A percentile compares a stretch with the other conserved stretches of the same genome.
Evolutionary conservation across 805 yeast genomes (phyloP).

Genomic region (Lachancea dasiensis): DNA sequence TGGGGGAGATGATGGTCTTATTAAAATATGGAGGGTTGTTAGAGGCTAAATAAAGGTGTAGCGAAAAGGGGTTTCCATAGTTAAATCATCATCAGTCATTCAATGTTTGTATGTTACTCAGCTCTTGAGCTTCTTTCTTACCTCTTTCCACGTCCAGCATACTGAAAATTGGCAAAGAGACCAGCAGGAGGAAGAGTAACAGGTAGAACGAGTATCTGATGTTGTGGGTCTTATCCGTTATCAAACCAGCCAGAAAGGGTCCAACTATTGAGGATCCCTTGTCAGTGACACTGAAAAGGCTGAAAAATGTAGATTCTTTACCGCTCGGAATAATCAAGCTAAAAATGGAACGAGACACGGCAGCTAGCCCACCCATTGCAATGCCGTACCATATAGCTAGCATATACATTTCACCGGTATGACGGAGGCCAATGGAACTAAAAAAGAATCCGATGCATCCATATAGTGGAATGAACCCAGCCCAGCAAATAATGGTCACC

Average conservation of each 20-base stretch:
- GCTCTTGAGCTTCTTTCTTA: slow-evolving; percentile 43
- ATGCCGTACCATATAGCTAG: slow-evolving; percentile 73
- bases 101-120: slow-evolving; percentile 19
- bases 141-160: slow-evolving; percentile 59
- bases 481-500: slow-evolving; percentile 50
- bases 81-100: slow-evolving; percentile 2
- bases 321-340: slow-evolving; percentile 68
- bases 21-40: slow-evolving; percentile 59
- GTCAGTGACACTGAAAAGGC: slow-evolving; percentile 71
- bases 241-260: slow-evolving; percentile 63
- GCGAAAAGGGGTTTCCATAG: background rate
- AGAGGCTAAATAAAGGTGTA: slow-evolving; percentile 13
- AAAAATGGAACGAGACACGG: slow-evolving; percentile 62
- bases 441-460: slow-evolving; percentile 63
- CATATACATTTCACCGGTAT: slow-evolving; percentile 60
- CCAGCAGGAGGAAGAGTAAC: slow-evolving; percentile 45
- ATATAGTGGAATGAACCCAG: slow-evolving; percentile 62
- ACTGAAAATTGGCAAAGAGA: slow-evolving; percentile 53
- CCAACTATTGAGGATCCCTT: slow-evolving; percentile 75
- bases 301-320: slow-evolving; percentile 68
- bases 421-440: slow-evolving; percentile 49
- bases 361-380: slow-evolving; percentile 66
- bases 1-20: slow-evolving; percentile 74
- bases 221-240: slow-evolving; percentile 68
- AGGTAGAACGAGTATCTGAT: slow-evolving; percentile 69